phyloP scores from a whole-genome alignment of 1,139 yeast species.

The Yamadazyma oceani region DNA sequence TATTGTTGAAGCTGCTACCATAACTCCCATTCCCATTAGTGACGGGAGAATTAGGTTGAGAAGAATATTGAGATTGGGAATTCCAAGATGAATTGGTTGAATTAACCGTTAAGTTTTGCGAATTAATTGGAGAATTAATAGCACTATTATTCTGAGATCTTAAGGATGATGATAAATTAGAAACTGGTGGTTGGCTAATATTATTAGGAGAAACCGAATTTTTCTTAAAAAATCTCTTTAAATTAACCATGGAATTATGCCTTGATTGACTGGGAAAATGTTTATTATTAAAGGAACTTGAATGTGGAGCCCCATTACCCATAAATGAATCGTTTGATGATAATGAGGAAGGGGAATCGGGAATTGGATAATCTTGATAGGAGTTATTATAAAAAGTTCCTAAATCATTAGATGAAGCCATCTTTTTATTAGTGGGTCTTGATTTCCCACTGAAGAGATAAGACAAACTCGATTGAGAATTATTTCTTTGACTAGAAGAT shows the following conservation, averaged over 20 bases:
- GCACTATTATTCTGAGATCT: constrained; percentile 26
- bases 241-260: constrained; percentile 76
- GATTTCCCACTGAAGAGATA: constrained; percentile 42
- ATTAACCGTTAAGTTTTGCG: constrained; percentile 19
- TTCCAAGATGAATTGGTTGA: constrained; percentile 33
- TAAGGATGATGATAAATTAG: constrained; percentile 44
- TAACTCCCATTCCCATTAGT: constrained; percentile 24
- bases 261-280: constrained; percentile 27
- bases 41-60: constrained; percentile 13
- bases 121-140: constrained; percentile 20
- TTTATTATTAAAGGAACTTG: constrained; percentile 16
- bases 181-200: constrained; percentile 21
- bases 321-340: constrained; percentile 37
- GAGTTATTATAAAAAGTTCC: constrained; percentile 48
- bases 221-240: constrained; percentile 61
- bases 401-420: constrained; percentile 39
- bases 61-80: constrained; percentile 31
- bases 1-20: constrained; percentile 22
- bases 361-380: constrained; percentile 30
- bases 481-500: constrained; percentile 35
- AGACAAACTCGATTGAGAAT: constrained; percentile 52
- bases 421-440: constrained; percentile 24
- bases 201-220: constrained; percentile 30
- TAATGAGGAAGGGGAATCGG: constrained; percentile 40
- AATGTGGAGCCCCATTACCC: not conserved